Evolutionary conservation across 1,284 basidiomycete species (phyloP), one percentile per base, ranked within the genome.

Genomic region (Earliella scabrosa): DNA sequence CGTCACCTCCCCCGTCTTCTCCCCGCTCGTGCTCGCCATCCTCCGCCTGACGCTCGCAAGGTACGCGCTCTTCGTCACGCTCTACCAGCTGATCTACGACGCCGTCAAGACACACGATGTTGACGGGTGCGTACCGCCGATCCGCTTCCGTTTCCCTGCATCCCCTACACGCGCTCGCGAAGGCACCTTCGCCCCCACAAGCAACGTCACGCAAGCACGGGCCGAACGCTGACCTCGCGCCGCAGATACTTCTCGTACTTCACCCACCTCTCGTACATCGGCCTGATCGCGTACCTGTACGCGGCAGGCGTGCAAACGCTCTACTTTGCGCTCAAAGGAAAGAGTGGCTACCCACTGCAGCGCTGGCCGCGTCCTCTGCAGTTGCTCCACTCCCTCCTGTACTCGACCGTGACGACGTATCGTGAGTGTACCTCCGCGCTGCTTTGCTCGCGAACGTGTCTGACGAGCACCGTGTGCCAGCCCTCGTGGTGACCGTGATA

Each of bases 201-300:
- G n/a, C n/a, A n/a, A n/a, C n/a, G n/a, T n/a, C n/a, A n/a, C n/a
- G n/a, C n/a, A n/a, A n/a, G n/a, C n/a, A n/a, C n/a, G 46, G 27
- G 29, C 44, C 50, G 34, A 52, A 45, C 44, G 39, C 50, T 54
- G 44, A 50, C 24, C 34, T 23, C 13, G 21, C n/a, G 11, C 5
- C 49, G n/a, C 64, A 87, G 86, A n/a, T 83, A 76, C 72, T 76
- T 86, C 62, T 80, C 82, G 4, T 87, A 81, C 70, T 86, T 90
- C 70, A 86, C 88, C 0, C 66, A 83, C 55, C 75, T 90, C 3
- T 79, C 83, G 0, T 87, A 83, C 59, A 81, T 82, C 43, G 88
- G 88, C 0, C 62, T 89, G 3, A 76, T 77, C 29, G 75, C 85
- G 14, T 90, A 88, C 68, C 82, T 85, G 68, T 85, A 78, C 65